Percentiles rank a stretch among this genome's conserved stretches.
These are phyloP conservation scores for Neurospora sp. DNA, from an alignment of 2,329 filamentous ascomycete species.

Conservation along the genomic window DNA sequence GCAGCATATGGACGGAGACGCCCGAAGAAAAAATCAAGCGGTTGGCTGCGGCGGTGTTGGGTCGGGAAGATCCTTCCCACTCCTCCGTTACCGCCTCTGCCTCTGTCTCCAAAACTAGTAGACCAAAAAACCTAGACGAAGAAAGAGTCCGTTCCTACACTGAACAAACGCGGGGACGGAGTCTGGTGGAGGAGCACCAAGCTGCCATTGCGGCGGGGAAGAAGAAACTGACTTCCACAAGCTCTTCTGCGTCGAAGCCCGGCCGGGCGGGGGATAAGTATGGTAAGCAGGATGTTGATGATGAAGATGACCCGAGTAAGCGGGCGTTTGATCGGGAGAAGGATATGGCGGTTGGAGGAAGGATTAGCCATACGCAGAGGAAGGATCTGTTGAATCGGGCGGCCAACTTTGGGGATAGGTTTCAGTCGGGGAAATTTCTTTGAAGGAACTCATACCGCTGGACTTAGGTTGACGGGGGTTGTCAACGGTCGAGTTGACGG, in stretches of 20 bases:
- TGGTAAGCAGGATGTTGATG: slow-evolving; percentile 24
- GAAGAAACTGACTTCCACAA: background rate
- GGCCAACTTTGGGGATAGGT: slow-evolving; percentile 71
- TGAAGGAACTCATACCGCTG: slow-evolving; percentile 20
- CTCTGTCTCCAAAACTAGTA: slow-evolving; percentile 16
- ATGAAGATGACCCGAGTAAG: slow-evolving; percentile 85
- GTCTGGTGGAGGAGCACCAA: slow-evolving; percentile 50
- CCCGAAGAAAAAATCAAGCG: slow-evolving; percentile 77
- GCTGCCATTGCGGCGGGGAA: slow-evolving; percentile 16
- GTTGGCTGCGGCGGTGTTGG: slow-evolving; percentile 72
- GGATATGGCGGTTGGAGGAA: slow-evolving; percentile 72
- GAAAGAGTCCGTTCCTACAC: slow-evolving; percentile 38
- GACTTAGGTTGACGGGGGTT: background rate
- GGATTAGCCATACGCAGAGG: slow-evolving; percentile 62
- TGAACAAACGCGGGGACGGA: slow-evolving; percentile 45
- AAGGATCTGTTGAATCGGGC: slow-evolving; percentile 71
- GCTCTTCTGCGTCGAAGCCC: background rate
- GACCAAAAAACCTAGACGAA: slow-evolving; percentile 42
- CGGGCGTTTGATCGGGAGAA: slow-evolving; percentile 86
- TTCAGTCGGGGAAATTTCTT: slow-evolving; percentile 63
- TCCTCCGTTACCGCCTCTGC: slow-evolving; percentile 38
- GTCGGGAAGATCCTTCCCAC: slow-evolving; percentile 40
- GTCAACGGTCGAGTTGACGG: background rate
- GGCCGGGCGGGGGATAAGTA: slow-evolving; percentile 8
- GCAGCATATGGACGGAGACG: slow-evolving; percentile 82